Evolutionary conservation across 2,329 filamentous ascomycete genomes (phyloP), one percentile per base, ranked within the genome.

Genomic region (Sclerotinia spermophila): DNA sequence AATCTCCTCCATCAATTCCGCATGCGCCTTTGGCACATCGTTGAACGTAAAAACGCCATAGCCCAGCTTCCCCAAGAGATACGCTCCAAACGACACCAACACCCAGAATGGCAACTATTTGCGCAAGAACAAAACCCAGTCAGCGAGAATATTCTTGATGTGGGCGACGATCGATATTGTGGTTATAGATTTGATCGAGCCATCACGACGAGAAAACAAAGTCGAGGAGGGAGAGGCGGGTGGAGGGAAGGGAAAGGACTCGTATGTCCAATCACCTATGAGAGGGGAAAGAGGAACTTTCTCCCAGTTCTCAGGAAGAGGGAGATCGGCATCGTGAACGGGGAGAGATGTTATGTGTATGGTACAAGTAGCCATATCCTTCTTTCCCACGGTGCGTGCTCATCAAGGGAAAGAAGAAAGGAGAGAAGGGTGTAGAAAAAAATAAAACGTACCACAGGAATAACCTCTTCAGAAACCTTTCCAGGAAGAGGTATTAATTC

Each of bases 31-130:
- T 69, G 95, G 94, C 64, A 96, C 93, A 82, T 98, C 94, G 85
- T 97, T 96, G 87, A 99, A 99, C 71, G 93, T 97, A 80, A 97
- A 86, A 77, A 99, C 92, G 74, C 96, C 96, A 84, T 89, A 92
- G 78, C 96, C 96, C 73, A 99, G 91, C 77, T 93, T 93, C 84
- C 91, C 93, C 74, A 99, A 90, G 30, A 99, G 90, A 82, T 94
- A 94, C 73, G 94, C 92, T 82, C 94, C 96, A 79, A 98, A 94
- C 33, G 92, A 90, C 75, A 99, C 92, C 77, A 98, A 85, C 61
- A 88, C 89, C 92, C 95, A 99, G 84, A 97, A 92, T 70, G 96
- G 96, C 62, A 98, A 87, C 94, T 97, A 76, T 73, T 68, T 70
- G 45, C 71, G 60, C 42, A 62, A 66, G 65, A 69, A 40, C 45